Base-by-base conservation (phyloP, 2,329 filamentous ascomycete genomes). In the Conoideocrella luteorostrata region DNA sequence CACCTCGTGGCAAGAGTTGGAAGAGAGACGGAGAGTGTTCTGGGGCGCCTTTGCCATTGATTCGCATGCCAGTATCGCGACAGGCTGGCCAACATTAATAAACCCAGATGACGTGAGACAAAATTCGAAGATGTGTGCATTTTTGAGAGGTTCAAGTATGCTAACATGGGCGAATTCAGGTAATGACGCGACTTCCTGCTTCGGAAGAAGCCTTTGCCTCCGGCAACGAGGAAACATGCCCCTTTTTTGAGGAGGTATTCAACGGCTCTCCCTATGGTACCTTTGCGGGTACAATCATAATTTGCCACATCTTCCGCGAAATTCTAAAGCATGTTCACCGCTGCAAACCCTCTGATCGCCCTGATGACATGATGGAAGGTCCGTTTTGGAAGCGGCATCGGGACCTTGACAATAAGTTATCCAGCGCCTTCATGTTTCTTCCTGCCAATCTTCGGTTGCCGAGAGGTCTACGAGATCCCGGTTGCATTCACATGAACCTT, bases 331-430 rank as follows among this genome's bases (percentile, higher is more conserved):
- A 96, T 62, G 74, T 91, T 1, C 87, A 95, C 62, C 77, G 83
- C 15, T 78, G 80, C 2, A 79, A 78, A 43, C 71, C 81, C 0
- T 72, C 82, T 22, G 88, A 95, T 51, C 74, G 75, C 32, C 84
- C 89, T 4, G 75, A 84, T 26, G 85, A 95, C 57, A 69, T 88
- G 18, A 82, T 72, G 39, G 65, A 87, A 52, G 89, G 89, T 3
- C 72, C 78, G 17, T 96, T 88, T 62, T 96, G 91, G 91, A 84
- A 80, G 54, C 79, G 88, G 2, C 91, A 97, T 62, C 78, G 89
- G 4, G 74, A 80, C 11, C 77, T 96, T 52, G 90, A 96, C 59
- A 89, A 88, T 50, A 78, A 84, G 12, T 66, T 96, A 2, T 80
- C 87, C 3, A 87, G 83, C 54, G 82, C 82, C 4, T 84, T 90